Conservation (phyloP, 257 asterid species). For the Avicennia marina region DNA sequence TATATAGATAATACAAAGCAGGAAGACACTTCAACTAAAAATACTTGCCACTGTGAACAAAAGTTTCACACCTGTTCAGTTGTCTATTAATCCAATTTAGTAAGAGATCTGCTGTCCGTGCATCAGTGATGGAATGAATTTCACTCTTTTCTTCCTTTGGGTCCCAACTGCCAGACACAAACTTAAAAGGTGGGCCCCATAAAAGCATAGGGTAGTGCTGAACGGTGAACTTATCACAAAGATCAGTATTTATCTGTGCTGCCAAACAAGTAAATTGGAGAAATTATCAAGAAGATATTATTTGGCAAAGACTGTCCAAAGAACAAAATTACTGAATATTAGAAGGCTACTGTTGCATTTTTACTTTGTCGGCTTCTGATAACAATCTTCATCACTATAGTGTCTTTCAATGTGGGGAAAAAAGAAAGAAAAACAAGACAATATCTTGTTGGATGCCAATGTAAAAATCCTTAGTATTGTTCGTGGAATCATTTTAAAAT, state of each 20-base stretch:
- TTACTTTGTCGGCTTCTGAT: not conserved
- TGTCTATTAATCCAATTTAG: constrained; percentile 79
- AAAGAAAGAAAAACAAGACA: not conserved
- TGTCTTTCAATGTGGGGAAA: too few relatives aligned
- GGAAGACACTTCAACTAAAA: too few relatives aligned
- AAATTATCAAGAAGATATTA: constrained; percentile 34
- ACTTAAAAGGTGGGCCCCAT: constrained; percentile 87
- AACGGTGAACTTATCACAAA: constrained; percentile 86
- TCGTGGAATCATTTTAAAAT: too few relatives aligned
- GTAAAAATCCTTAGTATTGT: too few relatives aligned
- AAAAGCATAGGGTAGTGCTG: constrained; percentile 73
- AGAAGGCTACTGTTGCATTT: too few relatives aligned
- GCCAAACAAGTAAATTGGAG: constrained; percentile 56
- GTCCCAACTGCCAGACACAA: constrained; percentile 67
- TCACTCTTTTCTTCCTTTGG: constrained; percentile 58
- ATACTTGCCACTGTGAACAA: too few relatives aligned
- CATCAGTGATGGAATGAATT: constrained; percentile 50
- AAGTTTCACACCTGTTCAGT: constrained; percentile 45
- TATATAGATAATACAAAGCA: too few relatives aligned
- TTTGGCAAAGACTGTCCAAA: constrained; percentile 9
- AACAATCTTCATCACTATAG: too few relatives aligned
- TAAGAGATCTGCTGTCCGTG: constrained; percentile 63
- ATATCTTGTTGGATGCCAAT: too few relatives aligned
- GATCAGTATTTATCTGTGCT: constrained; percentile 82
- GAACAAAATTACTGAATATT: too few relatives aligned